These are phyloP conservation scores for Opeltia flavorubescens DNA, from an alignment of 495 filamentous ascomycete genomes.

Conservation along the genomic window DNA sequence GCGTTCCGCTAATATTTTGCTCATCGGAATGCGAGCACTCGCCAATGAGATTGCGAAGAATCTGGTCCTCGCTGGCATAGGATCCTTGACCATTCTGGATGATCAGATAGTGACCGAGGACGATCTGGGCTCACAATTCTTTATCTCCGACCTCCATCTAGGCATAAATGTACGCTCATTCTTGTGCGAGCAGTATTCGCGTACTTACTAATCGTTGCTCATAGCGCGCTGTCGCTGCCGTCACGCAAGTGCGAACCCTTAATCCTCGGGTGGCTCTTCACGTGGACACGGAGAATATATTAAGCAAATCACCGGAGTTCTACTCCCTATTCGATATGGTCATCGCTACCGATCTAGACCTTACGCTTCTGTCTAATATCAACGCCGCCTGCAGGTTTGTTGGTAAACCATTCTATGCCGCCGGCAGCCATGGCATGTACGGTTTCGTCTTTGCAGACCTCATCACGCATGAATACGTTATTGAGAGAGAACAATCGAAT, in stretches of 20 bases:
- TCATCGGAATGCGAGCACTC: slow-evolving; percentile 79
- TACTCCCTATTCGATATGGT: slow-evolving; percentile 69
- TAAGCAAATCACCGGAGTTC: slow-evolving; percentile 49
- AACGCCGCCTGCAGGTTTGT: slow-evolving; percentile 70
- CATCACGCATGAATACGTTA: slow-evolving; percentile 72
- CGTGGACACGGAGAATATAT: slow-evolving; percentile 49
- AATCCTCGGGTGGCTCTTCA: slow-evolving; percentile 79
- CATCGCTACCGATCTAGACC: slow-evolving; percentile 81
- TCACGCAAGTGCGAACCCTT: slow-evolving; percentile 61
- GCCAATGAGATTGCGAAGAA: slow-evolving; percentile 95
- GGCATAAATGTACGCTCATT: slow-evolving; percentile 55
- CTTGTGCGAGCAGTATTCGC: background rate
- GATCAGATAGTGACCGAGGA: slow-evolving; percentile 60
- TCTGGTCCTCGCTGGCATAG: slow-evolving; percentile 88
- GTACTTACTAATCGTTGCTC: slow-evolving; percentile 4
- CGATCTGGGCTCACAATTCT: slow-evolving; percentile 83
- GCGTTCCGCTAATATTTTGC: slow-evolving; percentile 77
- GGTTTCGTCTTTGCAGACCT: slow-evolving; percentile 92
- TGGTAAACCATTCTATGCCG: slow-evolving; percentile 73
- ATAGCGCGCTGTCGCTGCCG: slow-evolving; percentile 70
- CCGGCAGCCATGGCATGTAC: slow-evolving; percentile 76
- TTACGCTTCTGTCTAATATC: slow-evolving; percentile 54
- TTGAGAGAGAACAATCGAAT: slow-evolving; percentile 74
- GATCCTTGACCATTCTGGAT: slow-evolving; percentile 81
- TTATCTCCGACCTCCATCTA: slow-evolving; percentile 55